Conservation (phyloP, 2,329 filamentous ascomycete genomes). For the Aschersonia sp. region DNA sequence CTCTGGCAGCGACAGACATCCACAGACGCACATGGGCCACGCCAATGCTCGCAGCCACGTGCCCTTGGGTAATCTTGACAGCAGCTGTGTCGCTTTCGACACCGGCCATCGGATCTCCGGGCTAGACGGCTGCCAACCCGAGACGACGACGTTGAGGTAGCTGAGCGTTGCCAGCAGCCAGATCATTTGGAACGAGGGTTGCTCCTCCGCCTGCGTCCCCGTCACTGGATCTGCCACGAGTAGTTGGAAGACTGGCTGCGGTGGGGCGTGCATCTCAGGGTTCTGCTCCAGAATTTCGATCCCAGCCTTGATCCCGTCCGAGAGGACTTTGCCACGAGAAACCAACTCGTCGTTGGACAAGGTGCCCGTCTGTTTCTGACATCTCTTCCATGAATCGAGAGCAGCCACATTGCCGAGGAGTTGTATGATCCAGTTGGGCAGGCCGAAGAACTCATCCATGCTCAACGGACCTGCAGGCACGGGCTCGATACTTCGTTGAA, state of each 20-base stretch:
- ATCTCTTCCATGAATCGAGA: constrained; percentile 41
- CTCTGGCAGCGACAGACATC: constrained; percentile 22
- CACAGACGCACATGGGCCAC: constrained; percentile 27
- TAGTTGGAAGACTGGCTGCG: neutral
- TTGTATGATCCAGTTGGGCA: constrained; percentile 41
- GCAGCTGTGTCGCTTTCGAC: constrained; percentile 17
- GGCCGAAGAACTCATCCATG: constrained; percentile 37
- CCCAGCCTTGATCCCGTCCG: constrained; percentile 18
- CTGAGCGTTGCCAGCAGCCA: constrained; percentile 33
- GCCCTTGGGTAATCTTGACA: constrained; percentile 15
- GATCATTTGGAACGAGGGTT: constrained; percentile 19
- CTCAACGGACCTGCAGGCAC: constrained; percentile 17
- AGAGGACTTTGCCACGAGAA: constrained; percentile 25
- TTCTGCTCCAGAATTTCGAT: constrained; percentile 16
- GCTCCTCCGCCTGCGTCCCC: constrained; percentile 9
- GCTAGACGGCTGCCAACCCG: constrained; percentile 34
- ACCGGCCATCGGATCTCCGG: constrained; percentile 23
- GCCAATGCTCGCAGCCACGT: constrained; percentile 20
- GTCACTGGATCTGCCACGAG: constrained; percentile 7
- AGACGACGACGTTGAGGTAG: constrained; percentile 33
- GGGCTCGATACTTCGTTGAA: constrained; percentile 7
- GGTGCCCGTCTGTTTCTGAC: constrained; percentile 24
- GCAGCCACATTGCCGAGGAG: constrained; percentile 38
- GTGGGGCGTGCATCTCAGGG: neutral
- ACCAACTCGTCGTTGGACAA: constrained; percentile 32